A percentile compares a stretch with the other conserved stretches of the same genome.
These are phyloP conservation scores for Calycina marina DNA, from an alignment of 2,329 filamentous ascomycete genomes.

Conservation along the genomic window DNA sequence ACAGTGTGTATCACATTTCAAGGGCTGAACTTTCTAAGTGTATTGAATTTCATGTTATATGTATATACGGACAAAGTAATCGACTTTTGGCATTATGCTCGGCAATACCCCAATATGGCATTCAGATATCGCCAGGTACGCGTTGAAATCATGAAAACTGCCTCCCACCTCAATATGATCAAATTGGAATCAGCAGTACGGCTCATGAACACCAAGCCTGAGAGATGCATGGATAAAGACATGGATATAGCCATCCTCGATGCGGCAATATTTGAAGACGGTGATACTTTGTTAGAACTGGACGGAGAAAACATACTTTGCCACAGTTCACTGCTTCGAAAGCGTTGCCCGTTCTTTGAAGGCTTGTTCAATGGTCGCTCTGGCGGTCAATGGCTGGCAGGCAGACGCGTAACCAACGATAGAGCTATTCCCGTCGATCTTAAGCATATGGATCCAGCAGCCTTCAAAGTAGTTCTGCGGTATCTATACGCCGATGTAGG, in stretches of 20 bases:
- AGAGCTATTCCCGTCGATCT: slow-evolving; percentile 59
- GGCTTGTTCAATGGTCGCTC: slow-evolving; percentile 83
- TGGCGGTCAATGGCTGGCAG: slow-evolving; percentile 67
- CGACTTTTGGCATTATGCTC: slow-evolving; percentile 75
- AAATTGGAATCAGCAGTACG: slow-evolving; percentile 66
- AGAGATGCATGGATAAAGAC: slow-evolving; percentile 51
- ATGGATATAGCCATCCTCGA: slow-evolving; percentile 57
- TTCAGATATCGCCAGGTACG: slow-evolving; percentile 68
- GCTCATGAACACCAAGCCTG: slow-evolving; percentile 53
- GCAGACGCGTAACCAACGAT: slow-evolving; percentile 39
- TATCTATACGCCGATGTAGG: slow-evolving; percentile 77
- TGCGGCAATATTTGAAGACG: slow-evolving; percentile 58
- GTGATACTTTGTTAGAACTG: slow-evolving; percentile 67
- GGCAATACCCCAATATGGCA: slow-evolving; percentile 43
- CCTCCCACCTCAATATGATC: slow-evolving; percentile 52
- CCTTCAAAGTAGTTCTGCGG: slow-evolving; percentile 66
- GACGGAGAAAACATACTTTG: slow-evolving; percentile 56
- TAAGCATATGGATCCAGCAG: slow-evolving; percentile 57
- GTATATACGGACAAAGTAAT: slow-evolving; percentile 67
- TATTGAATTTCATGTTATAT: slow-evolving; percentile 69
- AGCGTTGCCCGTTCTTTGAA: slow-evolving; percentile 83
- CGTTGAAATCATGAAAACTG: slow-evolving; percentile 76
- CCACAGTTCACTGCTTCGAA: slow-evolving; percentile 68
- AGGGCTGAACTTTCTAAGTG: slow-evolving; percentile 58
- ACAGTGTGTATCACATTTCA: slow-evolving; percentile 45